Conservation (phyloP, 2,329 filamentous ascomycete species). For the Aspergillus pseudoviridinutans region DNA sequence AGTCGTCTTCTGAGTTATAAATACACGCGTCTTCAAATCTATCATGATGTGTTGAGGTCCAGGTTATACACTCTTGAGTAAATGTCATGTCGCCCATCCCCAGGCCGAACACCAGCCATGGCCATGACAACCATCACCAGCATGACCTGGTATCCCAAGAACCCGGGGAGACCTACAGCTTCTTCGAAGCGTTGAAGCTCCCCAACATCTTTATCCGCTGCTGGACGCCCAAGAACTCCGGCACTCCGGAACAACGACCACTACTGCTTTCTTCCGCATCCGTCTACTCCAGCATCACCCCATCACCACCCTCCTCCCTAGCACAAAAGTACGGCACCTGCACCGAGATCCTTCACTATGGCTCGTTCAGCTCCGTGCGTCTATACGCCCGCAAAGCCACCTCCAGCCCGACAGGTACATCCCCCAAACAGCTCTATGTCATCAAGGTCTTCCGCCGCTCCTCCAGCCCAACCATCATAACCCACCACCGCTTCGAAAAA, state of each 20-base stretch:
- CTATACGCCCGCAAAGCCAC: conserved; percentile 15
- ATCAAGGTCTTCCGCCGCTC: conserved; percentile 27
- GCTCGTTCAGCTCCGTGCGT: conserved; percentile 22
- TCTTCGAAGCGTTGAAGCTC: neutral
- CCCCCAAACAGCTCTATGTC: conserved; percentile 15
- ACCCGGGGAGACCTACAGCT: neutral
- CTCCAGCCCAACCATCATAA: conserved; percentile 6
- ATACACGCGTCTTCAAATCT: neutral
- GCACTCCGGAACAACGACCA: conserved; percentile 9
- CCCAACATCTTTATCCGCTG: conserved; percentile 1
- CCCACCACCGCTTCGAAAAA: conserved; percentile 10
- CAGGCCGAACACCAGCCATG: neutral
- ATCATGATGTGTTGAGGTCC: neutral
- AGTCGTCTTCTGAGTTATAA: neutral
- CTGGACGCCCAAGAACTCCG: neutral
- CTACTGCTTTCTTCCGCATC: conserved; percentile 9
- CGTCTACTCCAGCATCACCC: neutral
- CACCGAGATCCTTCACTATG: conserved; percentile 26
- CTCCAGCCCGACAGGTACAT: neutral
- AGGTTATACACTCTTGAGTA: neutral
- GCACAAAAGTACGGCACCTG: conserved; percentile 23
- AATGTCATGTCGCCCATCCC: neutral
- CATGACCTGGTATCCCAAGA: conserved; percentile 2
- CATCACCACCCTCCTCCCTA: conserved; percentile 9
- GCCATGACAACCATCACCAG: neutral